Conservation (phyloP, 495 filamentous ascomycete species). For the Neurospora sp. region DNA sequence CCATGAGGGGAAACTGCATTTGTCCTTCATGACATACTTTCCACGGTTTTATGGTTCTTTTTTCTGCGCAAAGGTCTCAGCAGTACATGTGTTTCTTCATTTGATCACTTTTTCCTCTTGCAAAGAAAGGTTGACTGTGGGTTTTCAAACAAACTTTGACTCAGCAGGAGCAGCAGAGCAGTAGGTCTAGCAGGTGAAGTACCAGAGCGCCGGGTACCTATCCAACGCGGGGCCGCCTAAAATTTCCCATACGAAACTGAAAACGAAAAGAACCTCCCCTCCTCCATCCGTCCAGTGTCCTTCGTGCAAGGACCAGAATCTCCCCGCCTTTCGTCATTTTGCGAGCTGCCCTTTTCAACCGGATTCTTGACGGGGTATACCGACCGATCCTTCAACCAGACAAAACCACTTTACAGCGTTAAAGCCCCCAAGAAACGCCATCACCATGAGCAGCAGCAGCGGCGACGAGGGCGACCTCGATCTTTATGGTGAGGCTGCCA, state of each 20-base stretch:
- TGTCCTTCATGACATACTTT: background rate
- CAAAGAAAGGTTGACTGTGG: background rate
- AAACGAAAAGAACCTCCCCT: background rate
- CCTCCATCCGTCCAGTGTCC: background rate
- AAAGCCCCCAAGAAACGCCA: background rate
- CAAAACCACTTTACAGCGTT: background rate
- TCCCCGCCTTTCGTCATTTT: background rate
- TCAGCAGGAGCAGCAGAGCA: background rate
- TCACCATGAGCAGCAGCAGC: conserved; percentile 14
- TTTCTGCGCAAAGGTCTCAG: background rate
- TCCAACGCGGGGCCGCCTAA: background rate
- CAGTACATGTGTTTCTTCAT: background rate
- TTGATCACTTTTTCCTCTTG: background rate
- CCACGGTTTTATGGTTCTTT: background rate
- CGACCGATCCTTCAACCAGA: background rate
- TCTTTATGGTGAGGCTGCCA: conserved; percentile 50
- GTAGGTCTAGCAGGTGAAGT: background rate
- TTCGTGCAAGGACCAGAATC: background rate
- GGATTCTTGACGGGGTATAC: background rate
- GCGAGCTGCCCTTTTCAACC: background rate
- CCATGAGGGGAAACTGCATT: background rate
- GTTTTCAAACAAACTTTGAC: background rate
- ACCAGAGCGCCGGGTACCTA: background rate
- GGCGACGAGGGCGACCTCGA: conserved; percentile 42
- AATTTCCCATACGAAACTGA: background rate